Evolutionary conservation across 2,329 filamentous ascomycete genomes (phyloP).

Genomic region (Hymenoscyphus repandus): DNA sequence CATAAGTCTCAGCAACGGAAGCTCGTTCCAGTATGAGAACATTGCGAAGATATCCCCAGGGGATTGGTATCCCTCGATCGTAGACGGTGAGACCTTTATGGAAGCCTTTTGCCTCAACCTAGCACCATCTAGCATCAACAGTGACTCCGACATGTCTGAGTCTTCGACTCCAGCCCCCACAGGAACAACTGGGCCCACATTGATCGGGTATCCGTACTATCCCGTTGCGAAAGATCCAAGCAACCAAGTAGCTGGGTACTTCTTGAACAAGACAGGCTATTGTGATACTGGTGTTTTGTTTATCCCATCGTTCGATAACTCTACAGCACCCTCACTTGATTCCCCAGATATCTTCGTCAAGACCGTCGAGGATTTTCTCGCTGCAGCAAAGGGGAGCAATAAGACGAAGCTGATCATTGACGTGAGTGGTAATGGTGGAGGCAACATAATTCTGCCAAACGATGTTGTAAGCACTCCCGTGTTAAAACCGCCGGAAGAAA

Average conservation of each 20-base stretch:
- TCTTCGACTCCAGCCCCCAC: background rate
- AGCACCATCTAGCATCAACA: conserved; percentile 1
- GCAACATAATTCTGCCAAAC: conserved; percentile 1
- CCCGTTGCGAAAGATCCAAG: conserved; percentile 6
- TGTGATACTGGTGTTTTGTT: conserved; percentile 9
- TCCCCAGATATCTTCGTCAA: conserved; percentile 1
- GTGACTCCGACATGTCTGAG: background rate
- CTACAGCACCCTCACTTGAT: background rate
- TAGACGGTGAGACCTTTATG: conserved; percentile 9
- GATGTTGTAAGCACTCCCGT: background rate
- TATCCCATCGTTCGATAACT: conserved; percentile 2
- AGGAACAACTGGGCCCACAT: background rate
- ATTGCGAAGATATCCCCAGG: background rate
- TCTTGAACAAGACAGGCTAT: conserved; percentile 8
- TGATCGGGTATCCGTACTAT: conserved; percentile 3
- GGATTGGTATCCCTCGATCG: conserved; percentile 2
- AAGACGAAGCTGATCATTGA: conserved; percentile 12
- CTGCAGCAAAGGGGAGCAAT: background rate
- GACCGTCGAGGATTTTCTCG: conserved; percentile 4
- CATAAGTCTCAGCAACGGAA: conserved; percentile 10
- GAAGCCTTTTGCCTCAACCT: conserved; percentile 7
- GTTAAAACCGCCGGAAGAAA: background rate
- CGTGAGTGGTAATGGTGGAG: conserved; percentile 13
- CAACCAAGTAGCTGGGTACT: conserved; percentile 13
- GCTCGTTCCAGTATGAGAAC: conserved; percentile 1